Evolutionary conservation across 192 early-diverging fungal genomes (phyloP), one percentile per base, ranked within the genome.

Genomic region (Coemansia javaensis): DNA sequence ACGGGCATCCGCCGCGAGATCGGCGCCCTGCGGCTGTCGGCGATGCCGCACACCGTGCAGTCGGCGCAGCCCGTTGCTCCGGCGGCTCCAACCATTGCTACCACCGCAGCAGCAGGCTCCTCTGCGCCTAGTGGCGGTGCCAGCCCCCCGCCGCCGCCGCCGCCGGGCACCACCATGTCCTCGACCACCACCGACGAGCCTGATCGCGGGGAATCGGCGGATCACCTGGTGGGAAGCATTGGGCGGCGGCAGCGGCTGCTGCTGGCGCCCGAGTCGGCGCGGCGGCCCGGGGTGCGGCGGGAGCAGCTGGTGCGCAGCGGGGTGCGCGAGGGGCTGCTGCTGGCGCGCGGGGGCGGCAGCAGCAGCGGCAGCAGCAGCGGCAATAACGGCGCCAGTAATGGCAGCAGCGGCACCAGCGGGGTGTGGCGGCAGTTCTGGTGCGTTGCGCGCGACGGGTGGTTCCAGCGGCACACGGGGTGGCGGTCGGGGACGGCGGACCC

Each of bases 341-440:
- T 56, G 44, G 62, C 51, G 18, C 59, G 70, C 16, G 24, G 32
- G 17, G 42, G 40, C 37, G 20, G 32, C 18, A 42, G 44, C 22
- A 32, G 50, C 40, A 15, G 21, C 30, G 47, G 23, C 43, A 27
- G 11, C 6, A 15, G 32, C 23, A 46, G 40, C 37, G 20, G 32
- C 18, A 42, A 40, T 22, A 32, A 40, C 40, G 22, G 21, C 30
- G 47, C 20, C 43, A 27, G 11, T 8, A 15, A 7, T 8, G 25
- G 43, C 30, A 27, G 21, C 42, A 30, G 49, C 14, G 24, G 47
- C 0, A 34, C 40, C 10, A 47, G 39, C 42, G 50, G 53, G 27
- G 53, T 50, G 40, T 74, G 70, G 70, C 49, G 63, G 46, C 49
- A 64, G 45, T 66, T 57, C 59, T 74, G 70, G 70, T 74, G 70